These are phyloP conservation scores for Hypoxylon sp. DNA, from an alignment of 2,329 filamentous ascomycete species.

Conservation along the genomic window DNA sequence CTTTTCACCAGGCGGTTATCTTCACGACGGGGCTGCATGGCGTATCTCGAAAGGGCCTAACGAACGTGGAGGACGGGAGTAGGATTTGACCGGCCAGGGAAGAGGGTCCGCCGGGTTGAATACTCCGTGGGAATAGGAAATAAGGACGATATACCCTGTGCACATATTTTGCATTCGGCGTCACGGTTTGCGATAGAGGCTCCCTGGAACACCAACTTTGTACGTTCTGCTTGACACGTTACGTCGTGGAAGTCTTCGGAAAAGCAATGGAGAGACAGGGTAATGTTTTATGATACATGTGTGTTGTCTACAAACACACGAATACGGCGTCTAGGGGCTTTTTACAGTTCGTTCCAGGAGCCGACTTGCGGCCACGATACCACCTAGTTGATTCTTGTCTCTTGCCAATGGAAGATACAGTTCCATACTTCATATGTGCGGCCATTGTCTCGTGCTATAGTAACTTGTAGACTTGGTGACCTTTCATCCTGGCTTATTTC, in stretches of 20 bases:
- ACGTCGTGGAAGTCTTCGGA: constrained; percentile 25
- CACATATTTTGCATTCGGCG: constrained; percentile 47
- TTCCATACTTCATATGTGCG: constrained; percentile 16
- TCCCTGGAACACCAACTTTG: constrained; percentile 13
- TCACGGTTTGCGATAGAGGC: constrained; percentile 39
- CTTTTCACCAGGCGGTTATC: constrained; percentile 20
- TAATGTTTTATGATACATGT: constrained; percentile 43
- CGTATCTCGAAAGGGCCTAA: constrained; percentile 9
- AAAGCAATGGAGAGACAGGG: constrained; percentile 23
- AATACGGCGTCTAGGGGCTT: constrained; percentile 38
- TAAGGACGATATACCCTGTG: constrained; percentile 46
- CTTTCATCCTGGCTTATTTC: constrained; percentile 13
- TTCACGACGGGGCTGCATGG: constrained; percentile 9
- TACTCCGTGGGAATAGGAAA: constrained; percentile 43
- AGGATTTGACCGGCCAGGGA: not conserved
- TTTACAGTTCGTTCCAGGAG: constrained; percentile 34
- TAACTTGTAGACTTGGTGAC: constrained; percentile 4
- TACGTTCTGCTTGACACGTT: constrained; percentile 1
- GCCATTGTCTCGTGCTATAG: not conserved
- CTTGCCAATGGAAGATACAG: constrained; percentile 19
- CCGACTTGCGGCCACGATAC: constrained; percentile 44
- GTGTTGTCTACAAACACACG: constrained; percentile 38
- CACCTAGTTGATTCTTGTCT: constrained; percentile 40
- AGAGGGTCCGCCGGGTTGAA: constrained; percentile 32
- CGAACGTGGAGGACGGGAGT: constrained; percentile 7